phyloP scores from a whole-genome alignment of 495 filamentous ascomycete genomes.

The Penicillium flavigenum region DNA sequence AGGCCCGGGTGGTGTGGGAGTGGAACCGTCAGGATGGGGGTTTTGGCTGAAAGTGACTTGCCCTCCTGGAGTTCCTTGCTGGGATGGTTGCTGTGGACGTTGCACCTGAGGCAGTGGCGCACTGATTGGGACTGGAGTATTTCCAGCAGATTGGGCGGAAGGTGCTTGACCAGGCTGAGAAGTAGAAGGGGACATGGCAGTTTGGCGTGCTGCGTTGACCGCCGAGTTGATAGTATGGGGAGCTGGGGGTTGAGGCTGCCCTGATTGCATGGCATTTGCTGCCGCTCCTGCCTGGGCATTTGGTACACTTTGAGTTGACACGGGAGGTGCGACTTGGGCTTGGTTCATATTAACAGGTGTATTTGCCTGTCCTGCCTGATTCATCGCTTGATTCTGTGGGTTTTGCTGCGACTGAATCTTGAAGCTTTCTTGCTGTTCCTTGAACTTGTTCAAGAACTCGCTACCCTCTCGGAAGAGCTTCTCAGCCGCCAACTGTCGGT shows the following conservation, averaged over 20 bases:
- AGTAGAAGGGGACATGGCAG: constrained; percentile 42
- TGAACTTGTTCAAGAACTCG: constrained; percentile 48
- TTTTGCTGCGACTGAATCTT: constrained; percentile 43
- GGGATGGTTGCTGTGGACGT: constrained; percentile 42
- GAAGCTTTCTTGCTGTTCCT: constrained; percentile 48
- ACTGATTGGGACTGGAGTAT: constrained; percentile 38
- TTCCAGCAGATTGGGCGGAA: constrained; percentile 43
- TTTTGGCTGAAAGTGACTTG: constrained; percentile 41
- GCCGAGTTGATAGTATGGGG: constrained; percentile 56
- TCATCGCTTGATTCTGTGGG: constrained; percentile 28
- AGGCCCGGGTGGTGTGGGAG: constrained; percentile 43
- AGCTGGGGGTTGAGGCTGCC: constrained; percentile 44
- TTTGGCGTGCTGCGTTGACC: constrained; percentile 51
- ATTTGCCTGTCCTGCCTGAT: constrained; percentile 24
- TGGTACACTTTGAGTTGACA: constrained; percentile 22
- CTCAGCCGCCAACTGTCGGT: constrained; percentile 44
- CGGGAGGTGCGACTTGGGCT: constrained; percentile 18
- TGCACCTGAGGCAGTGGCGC: constrained; percentile 46
- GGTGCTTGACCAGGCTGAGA: constrained; percentile 41
- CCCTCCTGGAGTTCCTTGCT: constrained; percentile 42
- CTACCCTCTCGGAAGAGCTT: constrained; percentile 48
- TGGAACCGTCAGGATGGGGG: constrained; percentile 35
- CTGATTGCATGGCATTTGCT: constrained; percentile 31
- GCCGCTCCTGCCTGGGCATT: constrained; percentile 26
- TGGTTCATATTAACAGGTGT: constrained; percentile 14